These are phyloP conservation scores for Starmerella bacillaris DNA, from an alignment of 805 yeast species.

Conservation along the genomic window DNA sequence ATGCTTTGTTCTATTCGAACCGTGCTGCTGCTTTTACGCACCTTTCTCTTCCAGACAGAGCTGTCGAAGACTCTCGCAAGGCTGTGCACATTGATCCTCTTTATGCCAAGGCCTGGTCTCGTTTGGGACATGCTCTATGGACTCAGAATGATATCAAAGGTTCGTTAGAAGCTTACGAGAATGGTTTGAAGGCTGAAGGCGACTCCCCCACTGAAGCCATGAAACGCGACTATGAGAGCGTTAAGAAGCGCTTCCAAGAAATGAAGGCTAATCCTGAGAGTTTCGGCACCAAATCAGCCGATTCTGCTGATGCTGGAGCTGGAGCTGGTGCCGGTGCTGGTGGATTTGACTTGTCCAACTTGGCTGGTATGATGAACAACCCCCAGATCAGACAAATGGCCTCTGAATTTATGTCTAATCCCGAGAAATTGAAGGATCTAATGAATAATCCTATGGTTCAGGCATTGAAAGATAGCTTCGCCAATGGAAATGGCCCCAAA, in stretches of 20 bases:
- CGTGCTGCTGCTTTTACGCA: conserved; percentile 95
- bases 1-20: conserved; percentile 76
- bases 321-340: conserved; percentile 39
- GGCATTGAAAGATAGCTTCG: conserved; percentile 21
- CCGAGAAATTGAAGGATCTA: conserved; percentile 51
- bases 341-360: conserved; percentile 40
- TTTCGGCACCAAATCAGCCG: conserved; percentile 1
- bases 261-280: conserved; percentile 17
- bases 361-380: conserved; percentile 58
- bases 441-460: conserved; percentile 66
- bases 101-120: conserved; percentile 84
- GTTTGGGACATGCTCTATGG: conserved; percentile 83
- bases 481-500: background rate
- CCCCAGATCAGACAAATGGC: conserved; percentile 90
- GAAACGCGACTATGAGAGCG: conserved; percentile 86
- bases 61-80: conserved; percentile 63
- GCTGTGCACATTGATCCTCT: conserved; percentile 64
- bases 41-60: conserved; percentile 49
- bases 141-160: conserved; percentile 89
- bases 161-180: conserved; percentile 75
- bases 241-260: conserved; percentile 69
- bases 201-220: conserved; percentile 69
- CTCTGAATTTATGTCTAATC: conserved; percentile 71
- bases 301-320: conserved; percentile 7
- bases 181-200: conserved; percentile 78